Evolutionary conservation across 306 rosid species (phyloP).

Genomic region (Delonix regia): DNA sequence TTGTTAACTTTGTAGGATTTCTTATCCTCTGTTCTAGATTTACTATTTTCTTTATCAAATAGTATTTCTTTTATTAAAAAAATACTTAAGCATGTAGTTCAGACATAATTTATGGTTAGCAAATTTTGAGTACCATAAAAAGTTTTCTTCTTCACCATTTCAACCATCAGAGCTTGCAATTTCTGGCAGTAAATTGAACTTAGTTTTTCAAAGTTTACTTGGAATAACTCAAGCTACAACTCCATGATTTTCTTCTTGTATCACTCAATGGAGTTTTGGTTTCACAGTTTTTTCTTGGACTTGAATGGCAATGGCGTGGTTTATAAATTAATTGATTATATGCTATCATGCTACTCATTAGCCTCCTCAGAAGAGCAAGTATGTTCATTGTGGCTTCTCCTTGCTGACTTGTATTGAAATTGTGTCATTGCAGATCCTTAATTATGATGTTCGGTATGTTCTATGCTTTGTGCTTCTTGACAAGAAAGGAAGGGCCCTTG

Average conservation of each 20-base stretch:
- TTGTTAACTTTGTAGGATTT: not conserved
- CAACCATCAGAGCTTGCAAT: not conserved
- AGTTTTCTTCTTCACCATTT: not conserved
- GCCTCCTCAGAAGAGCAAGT: not conserved
- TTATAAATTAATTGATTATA: not conserved
- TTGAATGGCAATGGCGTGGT: not conserved
- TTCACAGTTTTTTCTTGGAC: not conserved
- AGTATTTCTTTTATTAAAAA: too few relatives aligned
- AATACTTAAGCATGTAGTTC: too few relatives aligned
- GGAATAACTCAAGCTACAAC: not conserved
- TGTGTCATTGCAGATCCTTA: constrained; percentile 68
- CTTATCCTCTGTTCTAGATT: not conserved
- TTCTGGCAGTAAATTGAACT: too few relatives aligned
- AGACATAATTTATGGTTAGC: not conserved
- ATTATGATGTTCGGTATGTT: constrained; percentile 81
- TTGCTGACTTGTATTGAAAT: constrained; percentile 29
- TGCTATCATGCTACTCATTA: not conserved
- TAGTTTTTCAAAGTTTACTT: too few relatives aligned
- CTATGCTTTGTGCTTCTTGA: constrained; percentile 90
- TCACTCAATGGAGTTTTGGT: not conserved
- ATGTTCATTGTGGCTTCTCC: not conserved
- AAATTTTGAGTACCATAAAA: not conserved
- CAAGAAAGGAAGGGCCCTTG: constrained; percentile 80
- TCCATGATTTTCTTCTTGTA: not conserved
- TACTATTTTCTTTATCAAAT: not conserved